Evolutionary conservation across 257 asterid species (phyloP).

Genomic region (Ophiorrhiza pumila): DNA sequence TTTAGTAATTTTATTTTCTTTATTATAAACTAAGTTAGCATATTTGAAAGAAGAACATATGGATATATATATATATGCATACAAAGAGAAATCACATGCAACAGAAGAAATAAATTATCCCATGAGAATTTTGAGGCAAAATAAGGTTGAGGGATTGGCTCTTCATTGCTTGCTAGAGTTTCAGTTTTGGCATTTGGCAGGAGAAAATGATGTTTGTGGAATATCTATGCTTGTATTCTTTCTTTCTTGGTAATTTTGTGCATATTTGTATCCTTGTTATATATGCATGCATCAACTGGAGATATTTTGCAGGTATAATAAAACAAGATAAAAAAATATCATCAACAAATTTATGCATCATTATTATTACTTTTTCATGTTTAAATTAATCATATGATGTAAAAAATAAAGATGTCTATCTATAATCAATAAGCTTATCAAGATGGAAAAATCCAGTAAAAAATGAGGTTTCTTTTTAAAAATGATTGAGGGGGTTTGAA

Average conservation of each 20-base stretch:
- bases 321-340: no score
- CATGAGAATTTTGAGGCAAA: constrained; percentile 5
- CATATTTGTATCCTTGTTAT: no score
- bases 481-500: neutral
- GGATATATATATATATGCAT: neutral
- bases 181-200: neutral
- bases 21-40: no score
- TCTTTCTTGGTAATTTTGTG: neutral
- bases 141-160: neutral
- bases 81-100: neutral
- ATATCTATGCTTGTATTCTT: neutral
- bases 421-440: neutral
- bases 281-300: neutral
- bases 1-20: neutral
- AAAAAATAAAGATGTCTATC: neutral
- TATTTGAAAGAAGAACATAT: neutral
- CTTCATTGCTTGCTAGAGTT: neutral
- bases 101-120: neutral
- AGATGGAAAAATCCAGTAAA: neutral
- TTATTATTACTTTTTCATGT: neutral
- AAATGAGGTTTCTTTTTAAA: neutral
- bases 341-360: neutral
- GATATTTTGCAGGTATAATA: neutral
- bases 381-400: neutral
- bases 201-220: neutral